These are phyloP conservation scores for Stephania yunnanensis DNA, from an alignment of 164 flowering plant species.

Conservation along the genomic window DNA sequence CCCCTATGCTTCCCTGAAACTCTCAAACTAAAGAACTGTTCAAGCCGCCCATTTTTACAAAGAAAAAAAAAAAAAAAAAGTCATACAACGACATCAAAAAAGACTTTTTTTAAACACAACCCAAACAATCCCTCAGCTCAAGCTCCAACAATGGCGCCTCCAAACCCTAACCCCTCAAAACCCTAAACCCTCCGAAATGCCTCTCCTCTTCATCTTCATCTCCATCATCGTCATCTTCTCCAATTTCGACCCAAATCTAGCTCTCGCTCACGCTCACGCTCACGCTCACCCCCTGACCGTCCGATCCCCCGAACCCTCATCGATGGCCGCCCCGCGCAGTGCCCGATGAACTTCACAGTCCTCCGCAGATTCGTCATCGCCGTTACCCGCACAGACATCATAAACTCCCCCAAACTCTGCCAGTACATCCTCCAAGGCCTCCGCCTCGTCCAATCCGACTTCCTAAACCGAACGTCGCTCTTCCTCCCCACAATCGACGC, in stretches of 20 bases:
- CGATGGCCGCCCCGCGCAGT: conserved; percentile 12
- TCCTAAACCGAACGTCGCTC: conserved; percentile 28
- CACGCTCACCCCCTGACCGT: conserved; percentile 1
- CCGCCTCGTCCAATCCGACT: conserved; percentile 43
- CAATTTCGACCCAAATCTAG: no score
- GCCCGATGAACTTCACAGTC: conserved; percentile 41
- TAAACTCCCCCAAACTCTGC: conserved; percentile 22
- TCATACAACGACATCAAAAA: no score
- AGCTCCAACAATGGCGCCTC: not conserved
- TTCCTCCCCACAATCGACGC: conserved; percentile 43
- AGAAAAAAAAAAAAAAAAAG: no score
- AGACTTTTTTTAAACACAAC: not conserved
- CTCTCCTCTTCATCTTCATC: conserved; percentile 11
- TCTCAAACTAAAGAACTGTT: not conserved
- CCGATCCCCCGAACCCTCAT: conserved; percentile 11
- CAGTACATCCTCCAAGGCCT: conserved; percentile 33
- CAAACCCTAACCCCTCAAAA: not conserved
- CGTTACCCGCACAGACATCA: not conserved
- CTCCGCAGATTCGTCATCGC: conserved; percentile 22
- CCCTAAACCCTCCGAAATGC: conserved; percentile 10
- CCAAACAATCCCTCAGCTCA: not conserved
- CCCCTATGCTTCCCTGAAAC: not conserved
- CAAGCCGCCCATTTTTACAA: not conserved
- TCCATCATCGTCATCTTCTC: conserved; percentile 8
- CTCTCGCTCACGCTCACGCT: no score